Evolutionary conservation across 108 stramenopile genomes (phyloP), one percentile per base, ranked within the genome.

Genomic region (Pseudonitzschia delicatissima): DNA sequence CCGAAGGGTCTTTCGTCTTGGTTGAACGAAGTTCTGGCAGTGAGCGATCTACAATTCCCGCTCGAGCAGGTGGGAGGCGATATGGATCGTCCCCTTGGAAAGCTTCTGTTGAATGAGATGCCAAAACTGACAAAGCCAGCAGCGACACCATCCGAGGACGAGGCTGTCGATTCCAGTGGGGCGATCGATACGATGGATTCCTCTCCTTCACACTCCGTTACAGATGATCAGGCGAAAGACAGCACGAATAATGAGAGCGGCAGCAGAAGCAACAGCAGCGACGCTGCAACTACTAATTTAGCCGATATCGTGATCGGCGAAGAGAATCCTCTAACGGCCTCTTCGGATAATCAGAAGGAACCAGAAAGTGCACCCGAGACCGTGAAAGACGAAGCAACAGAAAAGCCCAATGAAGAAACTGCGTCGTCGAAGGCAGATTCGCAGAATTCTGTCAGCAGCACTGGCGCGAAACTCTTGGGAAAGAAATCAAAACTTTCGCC

Each of bases 1-100:
- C 78, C 74, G 15, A 40, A 39, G 28, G 45, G 61, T 27, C 67
- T 84, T 57, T 79, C 83, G 6, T 62, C 66, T 2, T 84, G 83
- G 83, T 59, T 84, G 18, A 81, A 74, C 48, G 74, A 78, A 20
- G 77, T 85, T 1, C 61, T 84, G 9, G 68, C 77, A n/a, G 76
- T 80, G 18, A 80, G 79, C 40, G 79, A 80, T 55, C 52, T 85
- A 5, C 74, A 81, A 31, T 55, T 55, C 31, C 53, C 53, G 5
- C 53, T 55, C 32, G 53, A 55, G 5, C 53, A 18, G 13, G 53
- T 55, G 7, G 29, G 31, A 15, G 32, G 29, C 12, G 31, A 55
- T 23, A 31, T 55, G 12, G 13, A 55, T 11, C 28, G 31, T 18
- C 32, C 53, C 29, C n/a, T 55, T 27, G 53, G 53, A 4, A 31